A percentile compares a stretch with the other conserved stretches of the same genome.
These are phyloP conservation scores for Arxiozyma slooffiae DNA, from an alignment of 1,139 yeast species.

Conservation along the genomic window DNA sequence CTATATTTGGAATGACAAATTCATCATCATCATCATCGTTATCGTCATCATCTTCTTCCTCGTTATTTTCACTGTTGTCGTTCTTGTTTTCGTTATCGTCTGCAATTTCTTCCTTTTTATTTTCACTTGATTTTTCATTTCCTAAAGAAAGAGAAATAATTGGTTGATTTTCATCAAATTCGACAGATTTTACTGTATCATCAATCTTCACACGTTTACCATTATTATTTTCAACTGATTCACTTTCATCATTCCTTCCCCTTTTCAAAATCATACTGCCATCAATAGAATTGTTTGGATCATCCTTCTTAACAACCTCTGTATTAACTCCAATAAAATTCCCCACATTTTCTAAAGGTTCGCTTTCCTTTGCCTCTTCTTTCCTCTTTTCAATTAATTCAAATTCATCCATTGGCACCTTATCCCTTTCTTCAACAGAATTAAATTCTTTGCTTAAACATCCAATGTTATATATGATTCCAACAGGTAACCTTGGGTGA, in stretches of 20 bases:
- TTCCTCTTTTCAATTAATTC: constrained; percentile 5
- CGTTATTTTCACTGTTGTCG: constrained; percentile 5
- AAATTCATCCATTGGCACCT: background rate
- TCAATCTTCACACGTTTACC: background rate
- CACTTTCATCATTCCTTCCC: constrained; percentile 4
- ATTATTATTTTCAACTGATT: background rate
- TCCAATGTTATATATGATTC: constrained; percentile 34
- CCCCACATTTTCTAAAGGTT: background rate
- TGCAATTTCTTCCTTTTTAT: background rate
- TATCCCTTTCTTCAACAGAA: constrained; percentile 15
- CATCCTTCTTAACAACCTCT: background rate
- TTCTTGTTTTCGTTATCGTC: background rate
- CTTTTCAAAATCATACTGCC: constrained; percentile 12
- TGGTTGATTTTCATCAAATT: background rate
- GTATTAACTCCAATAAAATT: background rate
- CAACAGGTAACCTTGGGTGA: constrained; percentile 73
- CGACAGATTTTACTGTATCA: background rate
- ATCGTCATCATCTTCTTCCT: constrained; percentile 3
- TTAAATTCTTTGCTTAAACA: constrained; percentile 9
- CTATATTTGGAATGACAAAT: constrained; percentile 50
- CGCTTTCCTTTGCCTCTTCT: constrained; percentile 14
- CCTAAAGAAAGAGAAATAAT: background rate
- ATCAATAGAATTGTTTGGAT: constrained; percentile 1
- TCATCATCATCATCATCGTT: constrained; percentile 34
- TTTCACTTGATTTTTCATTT: background rate